Evolutionary conservation across 768 basidiomycete species (phyloP).

Genomic region (Suillus subaureus): DNA sequence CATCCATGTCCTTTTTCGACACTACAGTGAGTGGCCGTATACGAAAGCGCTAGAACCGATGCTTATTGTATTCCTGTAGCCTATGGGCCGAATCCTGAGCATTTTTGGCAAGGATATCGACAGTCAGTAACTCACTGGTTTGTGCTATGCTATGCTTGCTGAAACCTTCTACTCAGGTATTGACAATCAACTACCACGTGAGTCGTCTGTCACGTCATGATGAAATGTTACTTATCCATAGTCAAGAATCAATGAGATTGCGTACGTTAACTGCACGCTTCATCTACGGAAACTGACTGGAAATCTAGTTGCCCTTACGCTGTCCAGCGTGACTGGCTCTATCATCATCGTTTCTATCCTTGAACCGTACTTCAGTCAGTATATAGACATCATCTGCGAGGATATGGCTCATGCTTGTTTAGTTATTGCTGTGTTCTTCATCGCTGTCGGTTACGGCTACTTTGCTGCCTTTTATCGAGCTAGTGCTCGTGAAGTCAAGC

Average conservation of each 20-base stretch:
- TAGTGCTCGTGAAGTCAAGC: conserved; percentile 74
- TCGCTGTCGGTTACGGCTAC: conserved; percentile 64
- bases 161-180: conserved; percentile 19
- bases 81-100: conserved; percentile 60
- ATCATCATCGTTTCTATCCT: conserved; percentile 58
- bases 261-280: conserved; percentile 31
- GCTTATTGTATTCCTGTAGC: conserved; percentile 33
- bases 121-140: conserved; percentile 35
- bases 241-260: conserved; percentile 56
- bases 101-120: conserved; percentile 71
- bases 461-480: conserved; percentile 70
- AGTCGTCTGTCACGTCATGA: conserved; percentile 14
- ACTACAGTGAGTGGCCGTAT: conserved; percentile 46
- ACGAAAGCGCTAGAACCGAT: background rate
- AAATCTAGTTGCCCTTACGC: conserved; percentile 47
- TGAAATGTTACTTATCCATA: background rate
- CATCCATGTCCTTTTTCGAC: conserved; percentile 81
- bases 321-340: conserved; percentile 53
- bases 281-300: background rate
- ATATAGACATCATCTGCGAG: background rate
- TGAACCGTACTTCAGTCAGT: conserved; percentile 63
- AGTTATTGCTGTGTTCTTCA: conserved; percentile 57
- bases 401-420: background rate
- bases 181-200: conserved; percentile 62
- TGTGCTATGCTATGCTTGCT: background rate